Conservation (phyloP, 139 green algal species). For the Yamagishiella unicocca region DNA sequence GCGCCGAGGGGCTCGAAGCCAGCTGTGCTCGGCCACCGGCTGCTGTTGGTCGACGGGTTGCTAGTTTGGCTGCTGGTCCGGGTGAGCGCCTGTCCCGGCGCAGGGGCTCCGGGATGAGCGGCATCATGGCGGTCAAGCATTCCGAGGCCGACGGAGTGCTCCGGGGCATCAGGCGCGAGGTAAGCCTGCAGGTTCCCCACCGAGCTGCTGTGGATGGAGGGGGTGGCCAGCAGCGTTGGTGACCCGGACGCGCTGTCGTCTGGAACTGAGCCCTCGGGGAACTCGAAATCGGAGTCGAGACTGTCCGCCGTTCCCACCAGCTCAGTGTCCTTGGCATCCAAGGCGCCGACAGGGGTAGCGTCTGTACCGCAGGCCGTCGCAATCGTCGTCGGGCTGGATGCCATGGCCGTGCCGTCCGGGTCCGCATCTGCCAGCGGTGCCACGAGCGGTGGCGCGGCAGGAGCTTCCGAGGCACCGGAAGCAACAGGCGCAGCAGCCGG, state of each 20-base stretch:
- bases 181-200: background rate
- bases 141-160: too few relatives aligned
- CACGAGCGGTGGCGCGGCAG: too few relatives aligned
- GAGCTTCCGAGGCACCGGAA: too few relatives aligned
- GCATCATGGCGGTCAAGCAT: too few relatives aligned
- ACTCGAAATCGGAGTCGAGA: constrained; percentile 22
- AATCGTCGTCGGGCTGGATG: background rate
- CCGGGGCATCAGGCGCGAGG: background rate
- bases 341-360: too few relatives aligned
- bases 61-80: background rate
- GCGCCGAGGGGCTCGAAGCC: too few relatives aligned
- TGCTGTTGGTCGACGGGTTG: background rate
- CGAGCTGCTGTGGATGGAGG: background rate
- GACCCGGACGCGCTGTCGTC: background rate
- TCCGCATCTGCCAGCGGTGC: too few relatives aligned
- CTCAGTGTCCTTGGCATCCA: background rate
- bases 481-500: too few relatives aligned
- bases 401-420: too few relatives aligned
- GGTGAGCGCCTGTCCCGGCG: background rate
- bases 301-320: background rate
- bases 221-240: constrained; percentile 1
- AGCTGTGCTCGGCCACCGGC: too few relatives aligned
- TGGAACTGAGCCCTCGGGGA: background rate
- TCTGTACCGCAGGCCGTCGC: background rate
- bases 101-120: too few relatives aligned